Evolutionary conservation across 768 basidiomycete genomes (phyloP).

Genomic region (Pilatotrama ljubarskyi): DNA sequence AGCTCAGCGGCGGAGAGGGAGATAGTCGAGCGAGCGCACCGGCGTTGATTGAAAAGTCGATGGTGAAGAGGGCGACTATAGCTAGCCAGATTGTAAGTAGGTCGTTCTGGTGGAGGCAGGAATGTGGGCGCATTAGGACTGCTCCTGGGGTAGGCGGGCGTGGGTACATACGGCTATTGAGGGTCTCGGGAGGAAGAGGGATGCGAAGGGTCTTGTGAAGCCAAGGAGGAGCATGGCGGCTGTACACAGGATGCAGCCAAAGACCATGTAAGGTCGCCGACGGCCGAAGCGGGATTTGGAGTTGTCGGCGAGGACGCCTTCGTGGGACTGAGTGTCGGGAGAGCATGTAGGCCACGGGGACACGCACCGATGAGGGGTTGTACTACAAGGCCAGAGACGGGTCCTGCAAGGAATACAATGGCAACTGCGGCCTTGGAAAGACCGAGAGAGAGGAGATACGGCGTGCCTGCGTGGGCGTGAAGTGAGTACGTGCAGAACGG

Average conservation of each 20-base stretch:
- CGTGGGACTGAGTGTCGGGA: background rate
- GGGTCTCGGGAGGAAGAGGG: constrained; percentile 39
- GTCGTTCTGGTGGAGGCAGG: constrained; percentile 48
- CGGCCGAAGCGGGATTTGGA: constrained; percentile 83
- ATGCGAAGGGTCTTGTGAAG: constrained; percentile 71
- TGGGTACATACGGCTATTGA: constrained; percentile 36
- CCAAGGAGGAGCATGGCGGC: constrained; percentile 80
- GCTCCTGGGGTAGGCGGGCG: constrained; percentile 27
- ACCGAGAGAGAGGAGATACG: constrained; percentile 88
- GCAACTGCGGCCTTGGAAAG: constrained; percentile 86
- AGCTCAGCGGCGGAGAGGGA: constrained; percentile 36
- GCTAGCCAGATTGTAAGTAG: constrained; percentile 75
- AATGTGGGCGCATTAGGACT: background rate
- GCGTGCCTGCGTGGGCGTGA: constrained; percentile 51
- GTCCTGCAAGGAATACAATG: constrained; percentile 90
- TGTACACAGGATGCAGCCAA: constrained; percentile 64
- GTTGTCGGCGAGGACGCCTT: constrained; percentile 75
- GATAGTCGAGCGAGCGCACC: constrained; percentile 44
- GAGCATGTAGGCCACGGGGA: background rate
- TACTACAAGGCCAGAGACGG: constrained; percentile 84
- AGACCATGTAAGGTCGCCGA: constrained; percentile 82
- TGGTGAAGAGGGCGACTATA: constrained; percentile 63
- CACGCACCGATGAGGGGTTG: constrained; percentile 81
- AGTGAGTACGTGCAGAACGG: background rate
- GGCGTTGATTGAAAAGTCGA: constrained; percentile 67